Evolutionary conservation across 2,329 filamentous ascomycete species (phyloP).

Genomic region (Rutstroemia sp.): DNA sequence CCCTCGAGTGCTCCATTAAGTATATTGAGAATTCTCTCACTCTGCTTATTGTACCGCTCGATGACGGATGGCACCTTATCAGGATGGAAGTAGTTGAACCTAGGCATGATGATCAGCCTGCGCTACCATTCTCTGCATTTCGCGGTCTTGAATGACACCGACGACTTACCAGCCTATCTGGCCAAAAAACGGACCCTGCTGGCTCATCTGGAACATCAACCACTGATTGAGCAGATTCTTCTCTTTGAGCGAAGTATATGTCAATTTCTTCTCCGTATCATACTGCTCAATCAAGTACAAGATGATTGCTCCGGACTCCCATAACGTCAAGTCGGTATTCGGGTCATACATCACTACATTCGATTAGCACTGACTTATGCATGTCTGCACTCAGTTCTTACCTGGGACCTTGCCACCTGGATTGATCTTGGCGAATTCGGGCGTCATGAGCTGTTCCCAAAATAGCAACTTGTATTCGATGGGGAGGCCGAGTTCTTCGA

Average conservation of each 20-base stretch:
- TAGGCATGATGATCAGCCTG: neutral
- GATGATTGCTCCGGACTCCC: constrained; percentile 40
- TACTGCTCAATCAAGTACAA: constrained; percentile 37
- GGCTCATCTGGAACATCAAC: constrained; percentile 33
- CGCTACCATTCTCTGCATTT: neutral
- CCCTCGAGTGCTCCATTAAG: constrained; percentile 32
- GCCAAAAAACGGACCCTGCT: constrained; percentile 2
- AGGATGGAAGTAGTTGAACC: constrained; percentile 26
- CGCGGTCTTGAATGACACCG: neutral
- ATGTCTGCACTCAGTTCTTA: neutral
- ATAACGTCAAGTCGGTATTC: constrained; percentile 35
- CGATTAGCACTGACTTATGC: neutral
- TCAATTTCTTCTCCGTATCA: constrained; percentile 32
- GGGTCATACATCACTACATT: constrained; percentile 24
- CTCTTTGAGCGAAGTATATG: constrained; percentile 27
- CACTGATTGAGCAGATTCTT: constrained; percentile 31
- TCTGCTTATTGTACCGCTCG: constrained; percentile 39
- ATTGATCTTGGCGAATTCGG: constrained; percentile 30
- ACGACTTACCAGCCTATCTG: neutral
- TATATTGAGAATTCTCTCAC: constrained; percentile 29
- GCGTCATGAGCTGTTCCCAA: constrained; percentile 34
- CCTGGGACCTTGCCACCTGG: constrained; percentile 26
- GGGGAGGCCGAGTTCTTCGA: constrained; percentile 36
- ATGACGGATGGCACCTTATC: constrained; percentile 37
- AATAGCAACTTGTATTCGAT: constrained; percentile 32